Evolutionary conservation across 345 rosid genomes (phyloP).

Genomic region (Murraya koenigii): DNA sequence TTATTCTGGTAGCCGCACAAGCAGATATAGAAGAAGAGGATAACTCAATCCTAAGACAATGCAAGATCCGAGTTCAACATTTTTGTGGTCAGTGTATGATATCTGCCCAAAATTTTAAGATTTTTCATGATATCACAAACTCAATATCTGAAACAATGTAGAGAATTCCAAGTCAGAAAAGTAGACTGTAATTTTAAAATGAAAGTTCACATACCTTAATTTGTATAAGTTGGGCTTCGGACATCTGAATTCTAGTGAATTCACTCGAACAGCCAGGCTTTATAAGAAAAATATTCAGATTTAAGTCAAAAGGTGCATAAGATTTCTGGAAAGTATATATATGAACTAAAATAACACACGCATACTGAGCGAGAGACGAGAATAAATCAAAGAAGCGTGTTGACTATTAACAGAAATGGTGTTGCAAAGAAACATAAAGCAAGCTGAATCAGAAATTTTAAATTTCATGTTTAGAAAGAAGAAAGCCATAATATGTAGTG

Average conservation of each 20-base stretch:
- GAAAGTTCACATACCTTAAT: conserved; percentile 55
- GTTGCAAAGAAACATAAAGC: not conserved
- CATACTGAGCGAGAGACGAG: not conserved
- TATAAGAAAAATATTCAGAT: conserved; percentile 21
- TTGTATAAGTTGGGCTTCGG: conserved; percentile 69
- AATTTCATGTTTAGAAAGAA: not conserved
- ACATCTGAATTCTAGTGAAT: conserved; percentile 57
- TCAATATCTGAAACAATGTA: not conserved
- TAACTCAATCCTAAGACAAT: not conserved
- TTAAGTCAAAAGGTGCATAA: not conserved
- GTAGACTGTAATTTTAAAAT: not conserved
- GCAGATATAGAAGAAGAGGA: not conserved
- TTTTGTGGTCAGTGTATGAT: not conserved
- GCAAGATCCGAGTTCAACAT: not conserved
- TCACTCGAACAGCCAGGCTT: conserved; percentile 97
- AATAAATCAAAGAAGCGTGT: not conserved
- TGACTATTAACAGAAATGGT: not conserved
- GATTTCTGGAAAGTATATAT: not conserved
- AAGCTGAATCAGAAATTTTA: not conserved
- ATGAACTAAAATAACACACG: not conserved
- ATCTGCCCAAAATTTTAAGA: not conserved
- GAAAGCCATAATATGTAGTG: not conserved
- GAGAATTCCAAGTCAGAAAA: not conserved
- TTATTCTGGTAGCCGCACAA: not conserved
- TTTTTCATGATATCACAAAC: not conserved